These are phyloP conservation scores for Sechiopsis laciniata DNA, from an alignment of 306 rosid species.

Conservation along the genomic window DNA sequence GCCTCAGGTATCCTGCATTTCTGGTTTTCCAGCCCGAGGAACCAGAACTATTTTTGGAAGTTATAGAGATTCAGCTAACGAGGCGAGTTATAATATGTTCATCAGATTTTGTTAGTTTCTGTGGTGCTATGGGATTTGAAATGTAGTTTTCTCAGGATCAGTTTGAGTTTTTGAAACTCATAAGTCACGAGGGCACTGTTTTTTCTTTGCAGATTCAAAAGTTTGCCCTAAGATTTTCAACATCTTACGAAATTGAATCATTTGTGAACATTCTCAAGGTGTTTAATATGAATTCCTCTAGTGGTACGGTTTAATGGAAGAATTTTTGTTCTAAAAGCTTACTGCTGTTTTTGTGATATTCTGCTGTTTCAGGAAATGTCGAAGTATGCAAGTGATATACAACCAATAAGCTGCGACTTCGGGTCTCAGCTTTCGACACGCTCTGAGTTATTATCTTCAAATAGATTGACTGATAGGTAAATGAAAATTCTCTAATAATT, in stretches of 20 bases:
- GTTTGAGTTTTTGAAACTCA: background rate
- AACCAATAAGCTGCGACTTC: constrained; percentile 46
- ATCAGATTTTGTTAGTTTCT: background rate
- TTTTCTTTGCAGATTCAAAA: constrained; percentile 55
- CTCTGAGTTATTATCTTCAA: constrained; percentile 55
- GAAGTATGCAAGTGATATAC: constrained; percentile 36
- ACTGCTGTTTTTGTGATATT: constrained; percentile 13
- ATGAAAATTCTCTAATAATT: constrained; percentile 8
- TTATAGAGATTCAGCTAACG: constrained; percentile 49
- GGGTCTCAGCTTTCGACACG: constrained; percentile 59
- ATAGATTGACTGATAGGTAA: constrained; percentile 43
- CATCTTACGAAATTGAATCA: constrained; percentile 46
- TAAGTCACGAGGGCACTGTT: background rate
- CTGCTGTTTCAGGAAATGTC: constrained; percentile 48
- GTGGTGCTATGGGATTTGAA: background rate
- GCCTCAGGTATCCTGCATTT: constrained; percentile 77
- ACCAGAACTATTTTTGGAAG: constrained; percentile 55
- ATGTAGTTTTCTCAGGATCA: background rate
- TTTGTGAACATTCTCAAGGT: constrained; percentile 51
- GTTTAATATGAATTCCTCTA: background rate
- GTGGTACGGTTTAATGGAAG: background rate
- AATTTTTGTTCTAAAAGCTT: background rate
- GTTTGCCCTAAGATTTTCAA: constrained; percentile 66
- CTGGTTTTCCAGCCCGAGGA: constrained; percentile 72
- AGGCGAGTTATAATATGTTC: constrained; percentile 37